These are phyloP conservation scores for Fraxinus cuspidata DNA, from an alignment of 257 asterid genomes.

Conservation along the genomic window DNA sequence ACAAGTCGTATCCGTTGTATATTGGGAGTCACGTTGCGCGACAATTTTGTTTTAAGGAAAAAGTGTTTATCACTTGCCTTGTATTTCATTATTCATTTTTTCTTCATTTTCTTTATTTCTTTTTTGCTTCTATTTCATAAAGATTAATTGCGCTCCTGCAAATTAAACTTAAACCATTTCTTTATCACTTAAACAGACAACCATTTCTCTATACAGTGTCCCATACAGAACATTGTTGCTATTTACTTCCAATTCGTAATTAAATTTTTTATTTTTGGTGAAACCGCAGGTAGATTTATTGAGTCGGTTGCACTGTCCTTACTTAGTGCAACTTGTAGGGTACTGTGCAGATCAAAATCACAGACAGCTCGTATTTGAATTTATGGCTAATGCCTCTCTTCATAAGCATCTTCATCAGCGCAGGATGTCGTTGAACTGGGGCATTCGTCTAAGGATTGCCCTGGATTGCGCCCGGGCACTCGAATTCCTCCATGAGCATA, in stretches of 20 bases:
- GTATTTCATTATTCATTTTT: too few relatives aligned
- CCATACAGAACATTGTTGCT: not conserved
- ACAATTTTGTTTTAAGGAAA: too few relatives aligned
- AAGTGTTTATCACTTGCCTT: too few relatives aligned
- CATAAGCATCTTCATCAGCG: constrained; percentile 54
- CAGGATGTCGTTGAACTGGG: constrained; percentile 50
- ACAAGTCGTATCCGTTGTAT: too few relatives aligned
- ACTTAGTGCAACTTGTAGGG: constrained; percentile 66
- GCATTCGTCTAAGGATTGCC: constrained; percentile 54
- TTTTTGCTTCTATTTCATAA: too few relatives aligned
- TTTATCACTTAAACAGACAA: too few relatives aligned
- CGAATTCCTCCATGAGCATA: constrained; percentile 71
- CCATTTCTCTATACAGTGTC: too few relatives aligned
- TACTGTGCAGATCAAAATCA: constrained; percentile 82
- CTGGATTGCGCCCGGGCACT: constrained; percentile 73
- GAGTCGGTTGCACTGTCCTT: constrained; percentile 60
- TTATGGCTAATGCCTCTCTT: constrained; percentile 61
- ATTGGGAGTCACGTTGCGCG: too few relatives aligned
- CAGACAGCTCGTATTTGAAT: constrained; percentile 60
- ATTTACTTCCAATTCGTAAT: not conserved
- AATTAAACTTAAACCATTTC: too few relatives aligned
- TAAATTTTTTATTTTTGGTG: not conserved
- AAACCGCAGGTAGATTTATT: constrained; percentile 62
- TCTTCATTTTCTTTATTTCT: too few relatives aligned
- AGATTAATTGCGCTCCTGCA: too few relatives aligned